Evolutionary conservation across 2,329 filamentous ascomycete genomes (phyloP), one percentile per base, ranked within the genome.

Genomic region (Exophiala bonariae): DNA sequence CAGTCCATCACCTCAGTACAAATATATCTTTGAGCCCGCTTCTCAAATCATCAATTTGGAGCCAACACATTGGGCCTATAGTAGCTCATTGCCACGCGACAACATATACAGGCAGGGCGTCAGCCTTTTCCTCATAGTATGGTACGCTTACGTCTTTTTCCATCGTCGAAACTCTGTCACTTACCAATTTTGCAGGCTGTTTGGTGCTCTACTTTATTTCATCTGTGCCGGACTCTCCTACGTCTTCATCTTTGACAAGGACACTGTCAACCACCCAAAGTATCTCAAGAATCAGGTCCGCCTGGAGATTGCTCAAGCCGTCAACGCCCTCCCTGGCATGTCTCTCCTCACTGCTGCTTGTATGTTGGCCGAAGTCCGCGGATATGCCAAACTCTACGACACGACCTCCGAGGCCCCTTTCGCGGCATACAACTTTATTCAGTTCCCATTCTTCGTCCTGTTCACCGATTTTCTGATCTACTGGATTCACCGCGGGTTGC

Each of bases 381-480:
- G 91, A 53, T 86, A 88, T 72, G 85, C 83, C 59, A 90, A 88
- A 70, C 84, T 96, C 57, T 97, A 96, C 75, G 89, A 96, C 66
- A 75, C 75, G n/a, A 77, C 82, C 44, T 78, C 76, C 23, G 84
- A 93, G 6, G 88, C 86, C 3, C 89, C 89, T 0, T 88, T 87
- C 39, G 62, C 73, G 45, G 87, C 83, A 78, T 95, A 95, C 76
- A 85, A 88, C 68, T 78, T 81, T 61, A 61, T 87, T 10, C 91
- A 96, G 70, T 92, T 95, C 73, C 91, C 91, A 6, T 67, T 93
- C 61, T 96, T 95, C 76, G 76, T 95, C 64, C 66, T 84, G 64
- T 95, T 95, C 67, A 95, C 90, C 72, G 90, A 96, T 71, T 86
- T 86, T 68, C 83, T 79, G 72, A 91, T 96, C 73, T 95, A 96